phyloP scores from a whole-genome alignment of 176 grass and related monocot genomes.

The Avena atlantica region DNA sequence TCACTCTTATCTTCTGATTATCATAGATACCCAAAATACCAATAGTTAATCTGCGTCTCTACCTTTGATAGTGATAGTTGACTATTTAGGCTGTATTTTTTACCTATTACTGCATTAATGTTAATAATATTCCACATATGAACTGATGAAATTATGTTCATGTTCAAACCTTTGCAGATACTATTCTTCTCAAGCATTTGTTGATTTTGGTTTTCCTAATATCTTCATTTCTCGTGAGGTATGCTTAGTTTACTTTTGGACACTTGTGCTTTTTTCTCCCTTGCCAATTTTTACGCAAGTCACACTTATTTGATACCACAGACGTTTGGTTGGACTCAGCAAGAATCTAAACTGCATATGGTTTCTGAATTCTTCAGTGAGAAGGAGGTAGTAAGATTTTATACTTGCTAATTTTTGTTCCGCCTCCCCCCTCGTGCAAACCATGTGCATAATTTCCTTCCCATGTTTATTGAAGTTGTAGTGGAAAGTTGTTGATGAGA shows the following conservation, averaged over 20 bases:
- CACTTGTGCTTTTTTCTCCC: background rate
- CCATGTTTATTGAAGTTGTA: constrained; percentile 93
- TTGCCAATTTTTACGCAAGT: constrained; percentile 2
- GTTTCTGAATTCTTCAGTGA: constrained; percentile 91
- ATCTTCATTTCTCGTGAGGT: constrained; percentile 99
- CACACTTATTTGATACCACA: constrained; percentile 46
- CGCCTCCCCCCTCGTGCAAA: constrained; percentile 19
- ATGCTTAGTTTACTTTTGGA: constrained; percentile 41
- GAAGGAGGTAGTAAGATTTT: constrained; percentile 77
- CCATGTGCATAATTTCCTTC: constrained; percentile 57
- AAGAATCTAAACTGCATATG: constrained; percentile 96
- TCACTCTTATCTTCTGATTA: background rate
- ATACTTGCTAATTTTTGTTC: constrained; percentile 33
- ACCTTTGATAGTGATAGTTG: background rate
- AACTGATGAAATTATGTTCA: constrained; percentile 4
- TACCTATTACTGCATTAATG: background rate
- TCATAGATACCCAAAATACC: background rate
- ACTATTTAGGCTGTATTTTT: background rate
- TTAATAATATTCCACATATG: background rate
- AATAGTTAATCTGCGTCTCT: constrained; percentile 8
- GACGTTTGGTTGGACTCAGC: constrained; percentile 90
- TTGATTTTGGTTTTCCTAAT: constrained; percentile 93
- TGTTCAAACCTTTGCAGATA: constrained; percentile 61
- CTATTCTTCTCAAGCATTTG: constrained; percentile 93
- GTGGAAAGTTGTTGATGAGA: constrained; percentile 97